phyloP scores from a whole-genome alignment of 306 rosid species.

The Ziziphus jujuba region DNA sequence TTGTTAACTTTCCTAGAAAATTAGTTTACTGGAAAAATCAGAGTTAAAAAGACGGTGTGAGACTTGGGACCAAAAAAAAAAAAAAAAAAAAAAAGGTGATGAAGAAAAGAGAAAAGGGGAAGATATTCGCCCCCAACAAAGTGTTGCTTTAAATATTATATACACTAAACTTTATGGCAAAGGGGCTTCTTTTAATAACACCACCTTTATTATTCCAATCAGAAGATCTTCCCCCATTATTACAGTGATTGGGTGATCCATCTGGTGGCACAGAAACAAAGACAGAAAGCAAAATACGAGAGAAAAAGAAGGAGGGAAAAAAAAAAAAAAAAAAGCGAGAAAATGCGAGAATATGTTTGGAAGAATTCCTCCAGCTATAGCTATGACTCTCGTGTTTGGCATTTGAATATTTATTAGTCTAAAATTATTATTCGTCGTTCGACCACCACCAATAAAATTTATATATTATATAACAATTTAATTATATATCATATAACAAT shows the following conservation, averaged over 20 bases:
- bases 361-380: conserved; percentile 37
- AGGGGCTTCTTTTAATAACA: conserved; percentile 25
- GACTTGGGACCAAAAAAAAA: too few species aligned
- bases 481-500: too few species aligned
- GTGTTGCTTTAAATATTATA: conserved; percentile 30
- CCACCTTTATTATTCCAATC: conserved; percentile 55
- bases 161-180: conserved; percentile 24
- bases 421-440: too few species aligned
- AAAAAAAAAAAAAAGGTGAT: background rate
- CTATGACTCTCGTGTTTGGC: too few species aligned
- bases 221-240: conserved; percentile 53
- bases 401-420: too few species aligned
- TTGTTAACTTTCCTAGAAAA: conserved; percentile 33
- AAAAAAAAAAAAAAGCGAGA: background rate
- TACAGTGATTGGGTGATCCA: conserved; percentile 57
- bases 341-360: conserved; percentile 52
- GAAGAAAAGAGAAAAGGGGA: conserved; percentile 13
- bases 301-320: too few species aligned
- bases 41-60: background rate
- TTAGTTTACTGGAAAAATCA: conserved; percentile 12
- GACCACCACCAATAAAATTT: too few species aligned
- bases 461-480: too few species aligned
- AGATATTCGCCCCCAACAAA: conserved; percentile 57
- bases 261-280: conserved; percentile 50
- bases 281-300: conserved; percentile 21